Conservation (phyloP, 192 early-diverging fungal species). For the Podila epigama region DNA sequence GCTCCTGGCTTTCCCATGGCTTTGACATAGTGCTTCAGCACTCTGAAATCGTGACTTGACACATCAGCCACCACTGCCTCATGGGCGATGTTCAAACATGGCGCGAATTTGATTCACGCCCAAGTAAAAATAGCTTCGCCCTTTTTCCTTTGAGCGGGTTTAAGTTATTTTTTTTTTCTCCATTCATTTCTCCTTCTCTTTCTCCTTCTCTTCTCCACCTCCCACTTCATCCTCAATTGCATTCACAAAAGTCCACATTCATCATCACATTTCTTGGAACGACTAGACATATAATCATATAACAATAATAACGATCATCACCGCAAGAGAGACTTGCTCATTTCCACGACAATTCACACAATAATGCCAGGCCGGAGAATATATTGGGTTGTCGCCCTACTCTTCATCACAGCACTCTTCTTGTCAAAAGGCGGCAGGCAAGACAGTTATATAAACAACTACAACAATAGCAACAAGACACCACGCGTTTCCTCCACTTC, state of each 20-base stretch:
- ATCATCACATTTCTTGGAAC: slow-evolving; percentile 3
- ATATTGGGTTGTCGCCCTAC: slow-evolving; percentile 15
- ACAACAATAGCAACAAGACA: slow-evolving; percentile 1
- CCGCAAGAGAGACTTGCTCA: background rate
- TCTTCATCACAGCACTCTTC: slow-evolving; percentile 31
- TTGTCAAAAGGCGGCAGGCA: slow-evolving; percentile 8
- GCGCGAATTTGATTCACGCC: too few species aligned
- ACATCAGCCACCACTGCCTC: too few species aligned
- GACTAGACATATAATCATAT: background rate
- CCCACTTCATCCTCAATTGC: slow-evolving; percentile 11
- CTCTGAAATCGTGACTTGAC: too few species aligned
- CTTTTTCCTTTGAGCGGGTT: background rate
- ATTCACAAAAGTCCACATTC: too few species aligned
- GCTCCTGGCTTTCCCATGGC: too few species aligned
- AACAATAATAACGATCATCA: too few species aligned
- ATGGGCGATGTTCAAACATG: too few species aligned
- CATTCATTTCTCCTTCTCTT: background rate
- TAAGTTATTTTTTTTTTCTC: background rate
- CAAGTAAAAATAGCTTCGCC: background rate
- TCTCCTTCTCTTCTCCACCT: slow-evolving; percentile 1
- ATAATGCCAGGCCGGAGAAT: slow-evolving; percentile 23
- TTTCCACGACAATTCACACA: background rate
- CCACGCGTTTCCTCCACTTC: too few species aligned
- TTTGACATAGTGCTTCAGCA: too few species aligned
- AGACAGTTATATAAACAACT: slow-evolving; percentile 3